Base-by-base conservation (phyloP, 2,329 filamentous ascomycete species). In the Cercospora sojina region DNA sequence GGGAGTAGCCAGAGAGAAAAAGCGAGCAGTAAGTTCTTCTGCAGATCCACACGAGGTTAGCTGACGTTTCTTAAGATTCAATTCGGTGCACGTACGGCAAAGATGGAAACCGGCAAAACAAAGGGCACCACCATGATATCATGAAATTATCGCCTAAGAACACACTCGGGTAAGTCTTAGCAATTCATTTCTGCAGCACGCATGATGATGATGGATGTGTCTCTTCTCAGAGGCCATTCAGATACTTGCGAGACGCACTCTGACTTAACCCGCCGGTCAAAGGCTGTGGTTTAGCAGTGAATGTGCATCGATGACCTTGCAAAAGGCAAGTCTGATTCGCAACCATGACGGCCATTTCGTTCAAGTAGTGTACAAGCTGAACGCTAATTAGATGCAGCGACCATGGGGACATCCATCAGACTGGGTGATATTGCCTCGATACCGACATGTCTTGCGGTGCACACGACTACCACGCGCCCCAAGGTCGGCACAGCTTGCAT, bases 1-100 rank as follows among this genome's bases (percentile, higher is more conserved):
- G 2, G 80, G 79, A 5, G 91, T 93, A 1, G 89, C 94, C 4
- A 81, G 81, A n/a, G 93, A 98, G 79, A 97, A 95, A 84, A 99
- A 99, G 80, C 85, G 93, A 75, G 94, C 94, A 18, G 91, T 93
- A 81, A 77, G 89, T 82, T 9, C 2, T 9, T 16, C 13, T 5
- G 13, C 16, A 12, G 16, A 9, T 47, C 12, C 18, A 16, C 10
- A 20, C 23, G 35, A 38, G 25, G 18, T 41, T n/a, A 6, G 49
- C 18, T 35, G 41, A 49, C 31, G 18, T 29, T 31, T 20, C 23
- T 25, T 12, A 63, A 80, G 79, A 81, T 81, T 20, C 80, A 81
- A 71, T 81, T 81, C 59, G 79, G 79, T 38, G 77, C 79, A 5
- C 75, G 79, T 7, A 81, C 79, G 12, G 79, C 79, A 7, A 81